phyloP scores from a whole-genome alignment of 78 protist species.

The Mantamonas sphyraenae region DNA sequence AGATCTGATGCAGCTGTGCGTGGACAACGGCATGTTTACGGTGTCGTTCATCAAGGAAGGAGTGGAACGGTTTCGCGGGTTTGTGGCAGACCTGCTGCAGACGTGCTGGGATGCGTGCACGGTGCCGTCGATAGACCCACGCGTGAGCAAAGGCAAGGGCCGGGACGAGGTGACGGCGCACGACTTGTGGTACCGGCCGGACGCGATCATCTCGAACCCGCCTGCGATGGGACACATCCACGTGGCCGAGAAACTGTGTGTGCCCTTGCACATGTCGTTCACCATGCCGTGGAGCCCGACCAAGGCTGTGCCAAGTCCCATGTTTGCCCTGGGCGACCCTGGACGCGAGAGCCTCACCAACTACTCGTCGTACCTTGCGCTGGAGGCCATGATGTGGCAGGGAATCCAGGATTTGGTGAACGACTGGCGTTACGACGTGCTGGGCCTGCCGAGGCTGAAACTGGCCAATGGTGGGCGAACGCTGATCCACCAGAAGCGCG shows the following conservation, averaged over 20 bases:
- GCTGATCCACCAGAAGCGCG: background rate
- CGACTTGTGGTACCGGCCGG: constrained; percentile 14
- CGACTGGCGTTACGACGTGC: background rate
- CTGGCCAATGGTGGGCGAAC: constrained; percentile 3
- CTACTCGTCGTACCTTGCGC: background rate
- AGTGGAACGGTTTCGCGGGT: too few species aligned
- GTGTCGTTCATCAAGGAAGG: too few species aligned
- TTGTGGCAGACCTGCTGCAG: background rate
- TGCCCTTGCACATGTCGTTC: constrained; percentile 18
- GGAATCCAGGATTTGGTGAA: background rate
- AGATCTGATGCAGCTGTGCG: background rate
- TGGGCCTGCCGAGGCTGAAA: too few species aligned
- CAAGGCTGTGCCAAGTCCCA: constrained; percentile 13
- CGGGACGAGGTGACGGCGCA: constrained; percentile 3
- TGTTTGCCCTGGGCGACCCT: background rate
- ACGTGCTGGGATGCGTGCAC: background rate
- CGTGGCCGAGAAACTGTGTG: constrained; percentile 35
- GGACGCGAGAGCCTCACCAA: too few species aligned
- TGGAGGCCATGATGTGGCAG: constrained; percentile 9
- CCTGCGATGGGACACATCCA: constrained; percentile 27
- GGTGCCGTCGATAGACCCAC: constrained; percentile 8
- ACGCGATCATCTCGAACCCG: constrained; percentile 30
- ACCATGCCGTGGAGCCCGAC: constrained; percentile 51
- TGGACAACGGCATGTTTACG: too few species aligned
- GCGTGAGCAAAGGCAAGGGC: background rate